Evolutionary conservation across 352 stramenopile species (phyloP), one percentile per base, ranked within the genome.

Genomic region (Phytophthora ohioensis): DNA sequence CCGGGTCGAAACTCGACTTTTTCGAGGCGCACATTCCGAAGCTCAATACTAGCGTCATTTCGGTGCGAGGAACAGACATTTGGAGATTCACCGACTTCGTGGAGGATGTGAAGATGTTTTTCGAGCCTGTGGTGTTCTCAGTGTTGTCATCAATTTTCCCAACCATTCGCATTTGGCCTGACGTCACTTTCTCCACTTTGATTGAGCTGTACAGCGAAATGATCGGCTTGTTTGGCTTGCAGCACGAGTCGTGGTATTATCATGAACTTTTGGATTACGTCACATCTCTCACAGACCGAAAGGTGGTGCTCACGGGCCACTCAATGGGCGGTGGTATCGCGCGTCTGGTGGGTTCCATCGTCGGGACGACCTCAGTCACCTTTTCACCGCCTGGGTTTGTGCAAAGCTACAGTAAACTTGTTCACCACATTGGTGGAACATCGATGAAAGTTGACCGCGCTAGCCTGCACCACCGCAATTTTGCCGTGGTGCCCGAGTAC

Each of bases 101-200:
- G 21, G 91, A 97, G 64, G 91, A 97, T 59, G 86, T 95, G 56
- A 97, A 97, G 75, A 95, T 97, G 88, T 95, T 93, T 76, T 82
- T 91, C 42, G 91, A 97, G 73, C 91, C 91, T 2, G 88, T 97
- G 7, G 91, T 97, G 48, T 95, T 97, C 64, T 90, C 86, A 32
- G 83, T 95, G n/a, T 39, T 97, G 17, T 97, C 88, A 4, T 88
- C 85, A 2, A 82, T 97, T 45, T 97, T 97, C 67, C 91, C 91
- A 3, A 97, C 91, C 1, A 96, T 97, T 62, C 85, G 91, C n/a
- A 97, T 97, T 57, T 97, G 90, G 90, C 89, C 90, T 0, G 91
- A 97, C 67, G 84, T 94, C 39, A 96, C 88, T 2, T 94, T 94
- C 58, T 94, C 88, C 38, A 96, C 87, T 41, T 58, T 96, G 11